These are phyloP conservation scores for Alternaria sp. DNA, from an alignment of 2,329 filamentous ascomycete species.

Conservation along the genomic window DNA sequence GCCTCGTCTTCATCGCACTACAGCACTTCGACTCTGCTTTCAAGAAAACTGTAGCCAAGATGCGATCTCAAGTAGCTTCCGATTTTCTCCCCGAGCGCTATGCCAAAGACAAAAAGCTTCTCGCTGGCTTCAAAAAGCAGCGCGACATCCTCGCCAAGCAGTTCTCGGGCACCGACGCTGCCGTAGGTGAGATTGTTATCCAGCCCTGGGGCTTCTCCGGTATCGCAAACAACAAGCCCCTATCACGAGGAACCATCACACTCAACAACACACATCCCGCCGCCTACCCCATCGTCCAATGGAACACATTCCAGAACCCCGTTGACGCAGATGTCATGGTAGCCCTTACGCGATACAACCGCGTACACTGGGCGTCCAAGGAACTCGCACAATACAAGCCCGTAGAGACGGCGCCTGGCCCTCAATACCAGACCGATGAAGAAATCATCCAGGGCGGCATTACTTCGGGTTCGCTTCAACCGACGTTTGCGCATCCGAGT, in stretches of 20 bases:
- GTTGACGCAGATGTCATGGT: constrained; percentile 47
- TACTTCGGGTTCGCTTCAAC: constrained; percentile 11
- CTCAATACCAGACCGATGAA: constrained; percentile 21
- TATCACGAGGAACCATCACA: constrained; percentile 42
- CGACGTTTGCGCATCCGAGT: constrained; percentile 27
- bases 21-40: constrained; percentile 9
- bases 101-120: constrained; percentile 7
- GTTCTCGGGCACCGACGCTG: constrained; percentile 17
- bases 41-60: constrained; percentile 7
- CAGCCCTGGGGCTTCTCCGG: constrained; percentile 17
- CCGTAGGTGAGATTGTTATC: constrained; percentile 36
- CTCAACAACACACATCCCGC: constrained; percentile 43
- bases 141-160: constrained; percentile 14
- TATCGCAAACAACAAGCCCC: constrained; percentile 18
- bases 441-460: constrained; percentile 19
- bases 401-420: constrained; percentile 40
- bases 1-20: constrained; percentile 19
- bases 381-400: constrained; percentile 37
- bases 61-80: constrained; percentile 18
- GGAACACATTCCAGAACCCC: constrained; percentile 44
- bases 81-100: constrained; percentile 22
- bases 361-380: constrained; percentile 38
- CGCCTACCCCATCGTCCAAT: constrained; percentile 38
- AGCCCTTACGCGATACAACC: constrained; percentile 42
- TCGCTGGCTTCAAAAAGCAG: constrained; percentile 14